Conservation (phyloP, 805 yeast genomes). For the Candida cerambycidarum region DNA sequence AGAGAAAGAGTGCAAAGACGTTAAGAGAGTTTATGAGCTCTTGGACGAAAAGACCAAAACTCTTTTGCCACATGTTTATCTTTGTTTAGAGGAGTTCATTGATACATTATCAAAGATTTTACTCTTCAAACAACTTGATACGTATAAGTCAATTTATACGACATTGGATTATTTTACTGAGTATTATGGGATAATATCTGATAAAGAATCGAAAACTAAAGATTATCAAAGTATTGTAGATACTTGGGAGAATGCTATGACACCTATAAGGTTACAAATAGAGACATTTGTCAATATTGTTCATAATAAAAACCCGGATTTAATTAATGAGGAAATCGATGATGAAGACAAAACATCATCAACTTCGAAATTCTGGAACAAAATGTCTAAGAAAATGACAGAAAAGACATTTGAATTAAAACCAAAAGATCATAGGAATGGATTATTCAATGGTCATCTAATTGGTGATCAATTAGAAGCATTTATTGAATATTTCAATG, state of each 20-base stretch:
- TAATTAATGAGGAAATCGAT: constrained; percentile 36
- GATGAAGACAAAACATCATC: constrained; percentile 27
- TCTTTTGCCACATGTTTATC: constrained; percentile 47
- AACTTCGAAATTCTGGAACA: constrained; percentile 28
- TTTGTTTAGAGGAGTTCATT: constrained; percentile 49
- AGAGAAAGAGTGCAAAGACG: constrained; percentile 30
- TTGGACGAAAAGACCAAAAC: constrained; percentile 41
- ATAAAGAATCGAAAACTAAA: constrained; percentile 1
- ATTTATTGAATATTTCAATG: constrained; percentile 27
- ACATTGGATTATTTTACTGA: constrained; percentile 21
- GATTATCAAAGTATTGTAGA: constrained; percentile 33
- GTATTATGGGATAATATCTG: constrained; percentile 25
- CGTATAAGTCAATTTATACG: constrained; percentile 26
- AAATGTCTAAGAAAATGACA: constrained; percentile 19
- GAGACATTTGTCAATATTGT: constrained; percentile 33
- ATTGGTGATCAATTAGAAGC: constrained; percentile 33
- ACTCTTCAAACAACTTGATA: constrained; percentile 38
- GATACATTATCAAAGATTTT: constrained; percentile 40
- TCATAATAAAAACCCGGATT: constrained; percentile 36
- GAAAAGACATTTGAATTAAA: constrained; percentile 26
- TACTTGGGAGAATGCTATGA: constrained; percentile 38
- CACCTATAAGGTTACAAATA: constrained; percentile 38
- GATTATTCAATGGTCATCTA: constrained; percentile 31
- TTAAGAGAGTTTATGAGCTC: constrained; percentile 29
- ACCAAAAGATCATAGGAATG: constrained; percentile 27